Base-by-base conservation (phyloP, 164 flowering plant species). In the Macadamia integrifolia region DNA sequence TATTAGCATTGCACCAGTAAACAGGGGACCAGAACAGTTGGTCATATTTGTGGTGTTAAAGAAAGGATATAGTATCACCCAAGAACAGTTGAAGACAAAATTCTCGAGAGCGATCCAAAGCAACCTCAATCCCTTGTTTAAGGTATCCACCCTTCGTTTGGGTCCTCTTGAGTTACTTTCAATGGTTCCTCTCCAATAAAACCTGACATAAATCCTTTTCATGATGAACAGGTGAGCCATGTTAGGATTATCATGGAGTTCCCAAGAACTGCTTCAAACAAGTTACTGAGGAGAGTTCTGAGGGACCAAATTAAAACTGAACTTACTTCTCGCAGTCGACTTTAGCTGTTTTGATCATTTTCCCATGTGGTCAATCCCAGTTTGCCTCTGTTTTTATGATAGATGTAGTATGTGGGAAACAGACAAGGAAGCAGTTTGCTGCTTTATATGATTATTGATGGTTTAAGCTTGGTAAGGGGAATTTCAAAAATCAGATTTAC, bases 251-350 rank as follows among this genome's bases (percentile, higher is more conserved):
- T 90, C 3, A 80, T 84, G 6, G 96, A 86, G 71, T 86, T 95
- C 75, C 99, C 98, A 62, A 82, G 96, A 71, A 95, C 93, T 12
- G 96, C 97, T 43, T 85, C 99, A 3, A 91, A 89, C 84, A 92
- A 95, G 77, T 64, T 92, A 58, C 73, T 95, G 67, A 82, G 98
- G 70, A 82, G 98, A 70, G 90, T 89, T 59, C 71, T 94, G 72
- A 84, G 92, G 74, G 96, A 89, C 56, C 90, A 86, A 71, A 73
- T 88, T 69, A 84, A 81, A 82, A 78, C 67, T 3, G 90, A 89
- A 68, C 74, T 85, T 29, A 67, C 79, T n/a, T 64, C 76, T 31
- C 76, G 57, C 29, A 94, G 97, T 69, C 85, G 79, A 74, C 75
- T 91, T 3, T 90, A 78, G 71, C 1, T 31, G 69, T 66, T 66